These are phyloP conservation scores for Neurospora tetrasperma DNA, from an alignment of 495 filamentous ascomycete genomes.

Conservation along the genomic window DNA sequence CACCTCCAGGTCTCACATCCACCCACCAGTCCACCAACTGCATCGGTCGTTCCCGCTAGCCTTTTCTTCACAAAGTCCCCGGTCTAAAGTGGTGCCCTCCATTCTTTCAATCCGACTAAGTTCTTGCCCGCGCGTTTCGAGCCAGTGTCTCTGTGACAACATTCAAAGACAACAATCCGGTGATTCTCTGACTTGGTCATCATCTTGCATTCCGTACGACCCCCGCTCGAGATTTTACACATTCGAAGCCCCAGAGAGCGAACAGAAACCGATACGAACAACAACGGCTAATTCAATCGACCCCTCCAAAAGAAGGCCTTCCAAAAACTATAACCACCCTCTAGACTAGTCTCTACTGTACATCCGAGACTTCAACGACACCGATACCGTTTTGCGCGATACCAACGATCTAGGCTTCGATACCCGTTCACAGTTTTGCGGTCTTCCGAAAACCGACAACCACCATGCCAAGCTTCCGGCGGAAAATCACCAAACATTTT, in stretches of 20 bases:
- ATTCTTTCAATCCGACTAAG: neutral
- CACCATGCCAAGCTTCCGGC: slow-evolving; percentile 23
- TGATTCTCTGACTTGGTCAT: neutral
- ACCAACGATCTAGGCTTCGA: neutral
- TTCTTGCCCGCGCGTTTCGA: neutral
- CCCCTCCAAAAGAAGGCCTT: neutral
- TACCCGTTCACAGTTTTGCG: neutral
- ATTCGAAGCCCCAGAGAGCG: neutral
- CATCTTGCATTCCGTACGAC: neutral
- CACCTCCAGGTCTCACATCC: neutral
- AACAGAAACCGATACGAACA: neutral
- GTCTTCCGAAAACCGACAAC: neutral
- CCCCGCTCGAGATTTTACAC: neutral
- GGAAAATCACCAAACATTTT: slow-evolving; percentile 25
- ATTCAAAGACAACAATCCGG: neutral
- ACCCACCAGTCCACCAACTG: neutral
- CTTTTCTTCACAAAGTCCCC: neutral
- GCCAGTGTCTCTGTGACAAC: neutral
- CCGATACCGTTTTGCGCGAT: neutral
- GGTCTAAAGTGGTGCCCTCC: neutral
- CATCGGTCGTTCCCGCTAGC: neutral
- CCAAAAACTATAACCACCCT: neutral
- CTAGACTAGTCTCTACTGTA: neutral
- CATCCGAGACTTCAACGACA: neutral
- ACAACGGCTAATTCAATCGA: neutral